phyloP scores from a whole-genome alignment of 805 yeast species.

The Candida nitratophila region DNA sequence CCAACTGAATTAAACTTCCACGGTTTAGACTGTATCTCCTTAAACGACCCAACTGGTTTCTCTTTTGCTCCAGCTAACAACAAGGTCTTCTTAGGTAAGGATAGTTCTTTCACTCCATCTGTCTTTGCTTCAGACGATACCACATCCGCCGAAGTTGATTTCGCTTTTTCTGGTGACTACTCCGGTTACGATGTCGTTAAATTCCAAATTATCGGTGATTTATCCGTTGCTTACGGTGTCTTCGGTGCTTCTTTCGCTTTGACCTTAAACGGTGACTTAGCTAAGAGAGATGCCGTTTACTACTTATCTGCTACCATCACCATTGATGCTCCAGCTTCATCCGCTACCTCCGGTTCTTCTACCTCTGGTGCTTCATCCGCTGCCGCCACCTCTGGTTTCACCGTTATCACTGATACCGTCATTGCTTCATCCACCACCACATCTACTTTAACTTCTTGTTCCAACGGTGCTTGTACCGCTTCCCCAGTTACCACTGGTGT shows the following conservation, averaged over 20 bases:
- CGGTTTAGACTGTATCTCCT: conserved; percentile 10
- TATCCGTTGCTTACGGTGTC: conserved; percentile 9
- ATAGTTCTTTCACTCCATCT: conserved; percentile 4
- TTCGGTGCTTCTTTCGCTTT: conserved; percentile 15
- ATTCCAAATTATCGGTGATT: conserved; percentile 12
- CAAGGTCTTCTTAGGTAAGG: conserved; percentile 1
- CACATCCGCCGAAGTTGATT: conserved; percentile 9
- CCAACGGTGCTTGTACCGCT: conserved; percentile 9
- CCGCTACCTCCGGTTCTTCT: conserved; percentile 4
- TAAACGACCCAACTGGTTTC: conserved; percentile 8
- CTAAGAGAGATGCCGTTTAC: conserved; percentile 18
- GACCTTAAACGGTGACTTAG: conserved; percentile 8
- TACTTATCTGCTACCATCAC: conserved; percentile 16
- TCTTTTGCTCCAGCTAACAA: background rate
- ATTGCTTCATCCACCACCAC: conserved; percentile 7
- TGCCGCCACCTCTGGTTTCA: conserved; percentile 5
- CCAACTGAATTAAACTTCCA: conserved; percentile 10
- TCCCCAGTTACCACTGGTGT: conserved; percentile 15
- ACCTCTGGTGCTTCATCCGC: conserved; percentile 3
- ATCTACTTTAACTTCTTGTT: conserved; percentile 6
- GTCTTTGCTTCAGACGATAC: conserved; percentile 11
- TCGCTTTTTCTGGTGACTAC: conserved; percentile 7
- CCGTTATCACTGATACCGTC: conserved; percentile 1
- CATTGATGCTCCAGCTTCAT: conserved; percentile 6
- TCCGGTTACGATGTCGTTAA: conserved; percentile 6